Evolutionary conservation across 306 rosid genomes (phyloP).

Genomic region (Cicer chorassanicum): DNA sequence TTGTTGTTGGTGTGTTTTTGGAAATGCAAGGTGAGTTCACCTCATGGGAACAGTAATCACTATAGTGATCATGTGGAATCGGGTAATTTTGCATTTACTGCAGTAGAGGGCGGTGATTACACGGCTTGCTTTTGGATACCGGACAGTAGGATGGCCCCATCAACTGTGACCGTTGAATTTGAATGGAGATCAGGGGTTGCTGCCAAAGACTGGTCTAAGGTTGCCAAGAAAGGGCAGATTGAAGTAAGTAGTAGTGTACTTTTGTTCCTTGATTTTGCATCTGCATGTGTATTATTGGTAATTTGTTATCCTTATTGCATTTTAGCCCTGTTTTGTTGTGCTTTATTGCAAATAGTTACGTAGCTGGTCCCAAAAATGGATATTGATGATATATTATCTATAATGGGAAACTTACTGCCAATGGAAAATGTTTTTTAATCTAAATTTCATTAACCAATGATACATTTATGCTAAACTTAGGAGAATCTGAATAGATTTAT

Average conservation of each 20-base stretch:
- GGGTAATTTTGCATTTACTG: slow-evolving; percentile 84
- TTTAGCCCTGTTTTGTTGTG: slow-evolving; percentile 11
- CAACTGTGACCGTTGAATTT: slow-evolving; percentile 61
- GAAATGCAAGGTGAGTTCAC: slow-evolving; percentile 73
- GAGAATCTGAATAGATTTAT: not conserved
- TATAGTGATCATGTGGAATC: slow-evolving; percentile 64
- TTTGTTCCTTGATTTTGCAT: slow-evolving; percentile 21
- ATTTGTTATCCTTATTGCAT: slow-evolving; percentile 19
- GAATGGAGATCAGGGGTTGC: slow-evolving; percentile 93
- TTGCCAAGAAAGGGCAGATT: slow-evolving; percentile 92
- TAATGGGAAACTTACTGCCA: not conserved
- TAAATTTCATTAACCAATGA: not conserved
- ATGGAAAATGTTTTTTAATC: slow-evolving; percentile 9
- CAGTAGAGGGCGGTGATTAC: slow-evolving; percentile 77
- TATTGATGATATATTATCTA: slow-evolving; percentile 3
- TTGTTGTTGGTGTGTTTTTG: slow-evolving; percentile 44
- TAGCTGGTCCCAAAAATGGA: not conserved
- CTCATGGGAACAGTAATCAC: slow-evolving; percentile 70
- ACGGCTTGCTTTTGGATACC: slow-evolving; percentile 74
- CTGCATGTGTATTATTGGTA: slow-evolving; percentile 1
- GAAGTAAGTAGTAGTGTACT: slow-evolving; percentile 61
- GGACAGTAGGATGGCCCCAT: slow-evolving; percentile 49
- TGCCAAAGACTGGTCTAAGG: slow-evolving; percentile 88
- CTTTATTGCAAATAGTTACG: not conserved
- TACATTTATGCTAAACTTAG: not conserved